Conservation (phyloP, 805 yeast species). For the Teunomyces funiuensis region DNA sequence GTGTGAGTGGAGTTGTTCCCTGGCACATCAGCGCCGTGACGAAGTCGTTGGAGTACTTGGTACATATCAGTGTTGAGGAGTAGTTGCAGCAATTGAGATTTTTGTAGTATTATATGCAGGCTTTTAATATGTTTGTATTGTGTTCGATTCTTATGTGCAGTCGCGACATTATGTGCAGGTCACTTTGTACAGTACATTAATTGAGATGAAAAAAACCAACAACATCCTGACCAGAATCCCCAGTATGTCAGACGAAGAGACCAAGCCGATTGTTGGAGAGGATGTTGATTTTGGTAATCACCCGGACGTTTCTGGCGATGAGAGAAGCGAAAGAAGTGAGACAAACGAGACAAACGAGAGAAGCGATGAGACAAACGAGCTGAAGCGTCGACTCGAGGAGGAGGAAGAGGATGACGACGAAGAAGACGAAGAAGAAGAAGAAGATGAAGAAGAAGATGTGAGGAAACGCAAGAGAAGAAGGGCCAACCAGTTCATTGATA, state of each 20-base stretch:
- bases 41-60: constrained; percentile 56
- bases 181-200: too few species aligned
- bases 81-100: background rate
- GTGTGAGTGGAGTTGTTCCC: constrained; percentile 48
- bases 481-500: constrained; percentile 90
- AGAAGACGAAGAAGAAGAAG: constrained; percentile 52
- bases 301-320: constrained; percentile 1
- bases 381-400: constrained; percentile 8
- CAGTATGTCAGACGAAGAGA: constrained; percentile 7
- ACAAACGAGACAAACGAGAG: too few species aligned
- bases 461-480: constrained; percentile 47
- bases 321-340: too few species aligned
- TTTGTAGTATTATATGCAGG: too few species aligned
- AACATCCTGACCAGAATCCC: too few species aligned
- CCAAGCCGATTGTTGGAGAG: constrained; percentile 1
- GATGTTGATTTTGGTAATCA: background rate
- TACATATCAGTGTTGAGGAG: constrained; percentile 52
- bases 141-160: background rate
- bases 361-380: too few species aligned
- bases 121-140: background rate
- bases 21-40: constrained; percentile 74
- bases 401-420: constrained; percentile 45
- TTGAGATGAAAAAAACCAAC: too few species aligned
- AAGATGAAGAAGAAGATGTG: constrained; percentile 51
- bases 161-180: too few species aligned